A percentile compares a stretch with the other conserved stretches of the same genome.
These are phyloP conservation scores for Ceratobasidium theobromae DNA, from an alignment of 1,284 basidiomycete species.

Conservation along the genomic window DNA sequence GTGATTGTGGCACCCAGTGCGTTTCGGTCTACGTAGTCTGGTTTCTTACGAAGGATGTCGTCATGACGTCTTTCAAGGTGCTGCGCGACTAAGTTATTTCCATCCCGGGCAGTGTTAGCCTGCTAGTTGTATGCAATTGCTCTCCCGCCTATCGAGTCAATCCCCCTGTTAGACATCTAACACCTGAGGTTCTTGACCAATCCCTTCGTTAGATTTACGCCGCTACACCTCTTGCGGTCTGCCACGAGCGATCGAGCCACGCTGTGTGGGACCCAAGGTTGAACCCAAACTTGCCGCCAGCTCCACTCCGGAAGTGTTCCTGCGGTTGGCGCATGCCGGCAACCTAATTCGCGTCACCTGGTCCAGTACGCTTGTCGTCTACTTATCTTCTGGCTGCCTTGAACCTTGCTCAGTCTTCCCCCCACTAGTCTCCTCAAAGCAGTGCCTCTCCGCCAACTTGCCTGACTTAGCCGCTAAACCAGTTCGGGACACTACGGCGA, in stretches of 20 bases:
- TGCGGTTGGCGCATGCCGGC: slow-evolving; percentile 13
- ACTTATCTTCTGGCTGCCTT: slow-evolving; percentile 14
- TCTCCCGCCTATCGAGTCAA: not conserved
- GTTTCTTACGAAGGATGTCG: slow-evolving; percentile 17
- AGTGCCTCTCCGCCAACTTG: not conserved
- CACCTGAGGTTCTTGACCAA: not conserved
- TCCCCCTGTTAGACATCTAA: too few species aligned
- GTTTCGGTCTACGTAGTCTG: slow-evolving; percentile 18
- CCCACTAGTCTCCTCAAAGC: not conserved
- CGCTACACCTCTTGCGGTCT: slow-evolving; percentile 1
- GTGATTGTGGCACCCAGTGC: not conserved
- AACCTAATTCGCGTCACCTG: slow-evolving; percentile 24
- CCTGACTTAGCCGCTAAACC: not conserved
- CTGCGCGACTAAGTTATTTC: not conserved
- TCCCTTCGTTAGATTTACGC: slow-evolving; percentile 14
- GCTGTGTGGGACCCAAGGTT: slow-evolving; percentile 16
- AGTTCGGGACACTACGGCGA: not conserved
- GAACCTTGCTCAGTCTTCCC: slow-evolving; percentile 7
- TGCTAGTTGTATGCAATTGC: too few species aligned
- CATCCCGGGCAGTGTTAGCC: too few species aligned
- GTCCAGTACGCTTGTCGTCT: not conserved
- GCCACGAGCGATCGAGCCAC: slow-evolving; percentile 27
- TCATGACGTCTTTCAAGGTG: slow-evolving; percentile 22
- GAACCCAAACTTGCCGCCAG: not conserved
- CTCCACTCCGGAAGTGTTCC: slow-evolving; percentile 10